These are phyloP conservation scores for Cercospora brassicicola DNA, from an alignment of 2,329 filamentous ascomycete species.

Conservation along the genomic window DNA sequence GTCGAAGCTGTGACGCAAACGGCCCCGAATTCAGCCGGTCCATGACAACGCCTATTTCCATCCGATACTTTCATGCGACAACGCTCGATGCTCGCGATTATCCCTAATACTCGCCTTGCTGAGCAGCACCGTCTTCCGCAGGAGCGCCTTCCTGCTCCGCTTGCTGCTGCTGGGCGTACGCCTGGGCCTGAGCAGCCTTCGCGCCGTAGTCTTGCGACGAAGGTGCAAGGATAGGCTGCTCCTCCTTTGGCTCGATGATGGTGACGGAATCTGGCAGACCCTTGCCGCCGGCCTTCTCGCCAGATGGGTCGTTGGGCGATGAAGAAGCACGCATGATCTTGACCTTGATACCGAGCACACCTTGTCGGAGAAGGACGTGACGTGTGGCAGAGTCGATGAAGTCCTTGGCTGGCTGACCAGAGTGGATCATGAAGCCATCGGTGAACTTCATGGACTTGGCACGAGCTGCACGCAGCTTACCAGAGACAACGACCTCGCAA, in stretches of 20 bases:
- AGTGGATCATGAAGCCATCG: conserved; percentile 99
- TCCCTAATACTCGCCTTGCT: conserved; percentile 18
- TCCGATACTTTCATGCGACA: conserved; percentile 3
- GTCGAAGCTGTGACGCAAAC: background rate
- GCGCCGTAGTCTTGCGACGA: conserved; percentile 98
- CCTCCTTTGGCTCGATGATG: conserved; percentile 99
- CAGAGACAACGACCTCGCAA: conserved; percentile 98
- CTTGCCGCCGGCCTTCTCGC: conserved; percentile 97
- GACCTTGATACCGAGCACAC: conserved; percentile 99
- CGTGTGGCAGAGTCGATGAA: conserved; percentile 99
- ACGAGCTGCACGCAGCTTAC: conserved; percentile 97
- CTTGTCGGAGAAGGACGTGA: conserved; percentile 99
- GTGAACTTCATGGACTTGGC: conserved; percentile 99
- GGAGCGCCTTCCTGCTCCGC: conserved; percentile 33
- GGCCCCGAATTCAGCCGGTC: background rate
- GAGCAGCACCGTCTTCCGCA: conserved; percentile 28
- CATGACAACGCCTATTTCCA: conserved; percentile 1
- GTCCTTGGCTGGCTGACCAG: conserved; percentile 97
- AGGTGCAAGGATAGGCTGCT: conserved; percentile 90
- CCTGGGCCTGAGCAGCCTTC: conserved; percentile 71
- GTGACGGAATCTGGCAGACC: conserved; percentile 96
- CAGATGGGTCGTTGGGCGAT: conserved; percentile 73
- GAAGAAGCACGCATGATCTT: conserved; percentile 99
- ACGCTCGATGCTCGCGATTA: conserved; percentile 6
- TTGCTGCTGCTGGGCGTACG: conserved; percentile 60